phyloP scores from a whole-genome alignment of 2,329 filamentous ascomycete genomes.

The Nannizziopsis barbatae region DNA sequence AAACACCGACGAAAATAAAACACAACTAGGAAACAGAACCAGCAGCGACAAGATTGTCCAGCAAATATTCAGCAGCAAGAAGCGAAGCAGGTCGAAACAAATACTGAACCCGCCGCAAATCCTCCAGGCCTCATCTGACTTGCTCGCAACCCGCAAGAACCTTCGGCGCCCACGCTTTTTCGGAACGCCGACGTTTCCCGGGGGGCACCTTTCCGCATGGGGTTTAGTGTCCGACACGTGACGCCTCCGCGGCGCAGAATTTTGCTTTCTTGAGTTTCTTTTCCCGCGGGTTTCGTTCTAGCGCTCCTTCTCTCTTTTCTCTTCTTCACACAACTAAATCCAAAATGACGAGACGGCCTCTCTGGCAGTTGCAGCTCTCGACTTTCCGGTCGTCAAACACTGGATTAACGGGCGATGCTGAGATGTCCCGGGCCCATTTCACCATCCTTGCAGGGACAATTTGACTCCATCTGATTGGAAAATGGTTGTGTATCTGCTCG shows the following conservation, averaged over 20 bases:
- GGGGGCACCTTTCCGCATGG: background rate
- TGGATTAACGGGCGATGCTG: slow-evolving; percentile 46
- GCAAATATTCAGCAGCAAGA: background rate
- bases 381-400: slow-evolving; percentile 36
- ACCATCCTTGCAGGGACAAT: slow-evolving; percentile 55
- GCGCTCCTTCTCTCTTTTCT: slow-evolving; percentile 24
- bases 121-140: background rate
- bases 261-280: too few relatives aligned
- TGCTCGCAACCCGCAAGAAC: slow-evolving; percentile 5
- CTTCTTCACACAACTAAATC: slow-evolving; percentile 62
- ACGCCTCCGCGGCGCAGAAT: slow-evolving; percentile 10
- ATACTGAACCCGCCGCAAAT: background rate
- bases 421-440: slow-evolving; percentile 53
- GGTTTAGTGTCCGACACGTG: slow-evolving; percentile 9
- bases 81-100: too few relatives aligned
- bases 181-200: slow-evolving; percentile 1
- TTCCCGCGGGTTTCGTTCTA: slow-evolving; percentile 14
- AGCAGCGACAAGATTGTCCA: background rate
- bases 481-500: slow-evolving; percentile 14
- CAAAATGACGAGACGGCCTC: slow-evolving; percentile 63
- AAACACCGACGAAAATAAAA: background rate
- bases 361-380: slow-evolving; percentile 45
- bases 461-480: slow-evolving; percentile 49
- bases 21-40: background rate
- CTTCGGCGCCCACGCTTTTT: too few relatives aligned